Conservation (phyloP, 2,329 filamentous ascomycete species). For the Phialophora macrospora region DNA sequence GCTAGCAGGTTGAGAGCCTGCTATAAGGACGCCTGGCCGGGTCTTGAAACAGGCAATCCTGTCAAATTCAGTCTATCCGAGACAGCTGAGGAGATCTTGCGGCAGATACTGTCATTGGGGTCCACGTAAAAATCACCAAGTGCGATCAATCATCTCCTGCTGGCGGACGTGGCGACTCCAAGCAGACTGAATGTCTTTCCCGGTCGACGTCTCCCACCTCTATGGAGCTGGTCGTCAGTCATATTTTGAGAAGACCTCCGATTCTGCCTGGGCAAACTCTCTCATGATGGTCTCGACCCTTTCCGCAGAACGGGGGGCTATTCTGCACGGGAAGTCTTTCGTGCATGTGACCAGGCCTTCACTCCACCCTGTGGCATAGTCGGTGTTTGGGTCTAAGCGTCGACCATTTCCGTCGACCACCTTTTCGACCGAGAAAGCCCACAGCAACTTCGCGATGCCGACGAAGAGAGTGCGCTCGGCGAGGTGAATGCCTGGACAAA, state of each 20-base stretch:
- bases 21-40: no score
- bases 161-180: no score
- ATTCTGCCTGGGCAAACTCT: conserved; percentile 42
- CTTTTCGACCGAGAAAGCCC: conserved; percentile 42
- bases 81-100: no score
- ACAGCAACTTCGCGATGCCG: conserved; percentile 41
- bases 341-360: conserved; percentile 46
- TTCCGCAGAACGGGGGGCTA: conserved; percentile 41
- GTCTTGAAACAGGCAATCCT: no score
- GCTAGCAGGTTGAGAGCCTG: no score
- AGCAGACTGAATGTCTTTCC: not conserved
- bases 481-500: conserved; percentile 45
- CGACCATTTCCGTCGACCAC: conserved; percentile 30
- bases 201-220: not conserved
- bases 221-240: conserved; percentile 10
- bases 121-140: no score
- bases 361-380: conserved; percentile 47
- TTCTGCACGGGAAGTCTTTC: conserved; percentile 42
- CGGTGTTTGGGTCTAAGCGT: conserved; percentile 41
- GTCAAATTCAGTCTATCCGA: no score
- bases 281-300: conserved; percentile 43
- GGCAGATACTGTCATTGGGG: no score
- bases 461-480: conserved; percentile 43
- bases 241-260: conserved; percentile 39
- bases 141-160: not conserved